These are phyloP conservation scores for Omphalea diandra DNA, from an alignment of 441 rosid species.

Conservation along the genomic window DNA sequence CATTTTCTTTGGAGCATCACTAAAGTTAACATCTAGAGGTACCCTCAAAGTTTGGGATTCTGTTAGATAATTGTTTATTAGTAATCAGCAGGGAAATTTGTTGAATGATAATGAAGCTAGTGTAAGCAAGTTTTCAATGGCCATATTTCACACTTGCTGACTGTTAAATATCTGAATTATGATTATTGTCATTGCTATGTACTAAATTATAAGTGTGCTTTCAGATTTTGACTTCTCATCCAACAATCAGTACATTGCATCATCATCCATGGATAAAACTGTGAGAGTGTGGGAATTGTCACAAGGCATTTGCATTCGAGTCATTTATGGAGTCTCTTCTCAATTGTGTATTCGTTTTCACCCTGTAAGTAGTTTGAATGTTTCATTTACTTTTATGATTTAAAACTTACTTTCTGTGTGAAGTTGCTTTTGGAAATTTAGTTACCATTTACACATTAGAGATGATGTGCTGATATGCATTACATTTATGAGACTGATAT, in stretches of 20 bases:
- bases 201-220: constrained; percentile 25
- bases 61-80: not conserved
- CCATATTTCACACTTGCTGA: not conserved
- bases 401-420: constrained; percentile 1
- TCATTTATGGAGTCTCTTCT: constrained; percentile 79
- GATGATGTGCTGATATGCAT: not conserved
- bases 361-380: constrained; percentile 59
- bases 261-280: constrained; percentile 92
- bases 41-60: not conserved
- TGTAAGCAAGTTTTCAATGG: not conserved
- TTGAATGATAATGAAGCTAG: not conserved
- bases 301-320: constrained; percentile 90
- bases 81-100: not conserved
- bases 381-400: constrained; percentile 10
- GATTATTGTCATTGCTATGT: constrained; percentile 18
- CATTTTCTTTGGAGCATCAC: not conserved
- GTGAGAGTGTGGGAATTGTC: constrained; percentile 96
- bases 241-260: constrained; percentile 93
- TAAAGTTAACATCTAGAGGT: not conserved
- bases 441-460: not conserved
- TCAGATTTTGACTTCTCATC: constrained; percentile 98
- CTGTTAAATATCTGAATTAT: constrained; percentile 4
- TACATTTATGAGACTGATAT: not conserved
- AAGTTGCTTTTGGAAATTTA: not conserved
- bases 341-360: constrained; percentile 93